phyloP scores from a whole-genome alignment of 768 basidiomycete species.

The Suillus decipiens region DNA sequence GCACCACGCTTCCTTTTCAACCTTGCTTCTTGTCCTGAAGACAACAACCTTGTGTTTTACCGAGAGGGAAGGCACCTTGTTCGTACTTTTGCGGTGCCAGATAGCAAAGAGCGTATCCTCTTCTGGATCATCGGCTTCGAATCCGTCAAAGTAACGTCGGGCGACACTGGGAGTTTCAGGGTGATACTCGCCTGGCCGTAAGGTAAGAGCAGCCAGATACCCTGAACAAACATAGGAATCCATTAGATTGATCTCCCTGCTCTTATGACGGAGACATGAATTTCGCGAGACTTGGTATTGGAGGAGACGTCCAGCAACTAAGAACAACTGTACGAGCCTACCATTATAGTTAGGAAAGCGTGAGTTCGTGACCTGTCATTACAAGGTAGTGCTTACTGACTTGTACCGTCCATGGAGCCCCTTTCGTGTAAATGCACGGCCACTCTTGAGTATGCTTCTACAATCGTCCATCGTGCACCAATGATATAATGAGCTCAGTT shows the following conservation, averaged over 20 bases:
- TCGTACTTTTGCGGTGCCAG: conserved; percentile 55
- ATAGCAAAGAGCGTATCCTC: conserved; percentile 89
- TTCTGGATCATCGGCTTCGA: conserved; percentile 84
- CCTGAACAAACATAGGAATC: conserved; percentile 90
- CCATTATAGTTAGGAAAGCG: neutral
- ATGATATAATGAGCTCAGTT: conserved; percentile 70
- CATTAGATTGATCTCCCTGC: conserved; percentile 58
- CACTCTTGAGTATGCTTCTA: conserved; percentile 69
- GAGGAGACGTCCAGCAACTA: conserved; percentile 75
- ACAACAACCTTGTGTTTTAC: conserved; percentile 62
- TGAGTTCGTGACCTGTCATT: neutral
- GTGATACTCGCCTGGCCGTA: conserved; percentile 64
- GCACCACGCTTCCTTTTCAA: conserved; percentile 94
- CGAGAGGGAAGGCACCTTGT: conserved; percentile 49
- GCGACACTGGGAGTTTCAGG: conserved; percentile 54
- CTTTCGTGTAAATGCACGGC: conserved; percentile 70
- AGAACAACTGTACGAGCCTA: conserved; percentile 71
- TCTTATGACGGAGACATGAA: conserved; percentile 56
- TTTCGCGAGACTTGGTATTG: conserved; percentile 66
- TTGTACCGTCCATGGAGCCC: conserved; percentile 77
- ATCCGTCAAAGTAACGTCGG: conserved; percentile 85
- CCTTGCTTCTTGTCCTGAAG: conserved; percentile 74
- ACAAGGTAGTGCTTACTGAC: conserved; percentile 43
- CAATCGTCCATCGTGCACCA: conserved; percentile 89
- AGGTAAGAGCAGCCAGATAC: conserved; percentile 67